phyloP scores from a whole-genome alignment of 805 yeast genomes.

The Priceomyces castillae region DNA sequence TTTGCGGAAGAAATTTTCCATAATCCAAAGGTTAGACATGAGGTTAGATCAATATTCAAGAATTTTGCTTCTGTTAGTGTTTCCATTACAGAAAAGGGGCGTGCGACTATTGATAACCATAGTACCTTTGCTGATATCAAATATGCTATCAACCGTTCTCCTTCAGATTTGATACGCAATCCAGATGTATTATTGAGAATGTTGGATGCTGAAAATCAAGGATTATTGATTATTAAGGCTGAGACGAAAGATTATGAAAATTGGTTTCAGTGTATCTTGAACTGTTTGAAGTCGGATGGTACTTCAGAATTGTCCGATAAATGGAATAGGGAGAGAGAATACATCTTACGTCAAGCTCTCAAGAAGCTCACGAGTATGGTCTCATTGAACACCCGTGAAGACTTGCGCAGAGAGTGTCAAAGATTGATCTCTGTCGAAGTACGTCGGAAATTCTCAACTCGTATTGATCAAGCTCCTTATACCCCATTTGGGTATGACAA shows the following conservation, averaged over 20 bases:
- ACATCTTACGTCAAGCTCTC: conserved; percentile 64
- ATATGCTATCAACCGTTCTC: conserved; percentile 79
- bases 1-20: conserved; percentile 77
- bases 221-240: conserved; percentile 66
- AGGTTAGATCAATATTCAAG: conserved; percentile 61
- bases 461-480: conserved; percentile 90
- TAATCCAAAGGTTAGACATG: conserved; percentile 75
- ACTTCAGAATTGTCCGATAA: conserved; percentile 68
- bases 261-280: conserved; percentile 42
- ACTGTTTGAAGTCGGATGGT: conserved; percentile 69
- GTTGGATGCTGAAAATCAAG: conserved; percentile 85
- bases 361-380: conserved; percentile 65
- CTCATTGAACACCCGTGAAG: conserved; percentile 77
- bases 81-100: conserved; percentile 71
- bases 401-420: conserved; percentile 72
- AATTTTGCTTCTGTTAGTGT: conserved; percentile 68
- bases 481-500: conserved; percentile 73
- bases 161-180: conserved; percentile 64
- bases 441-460: conserved; percentile 64
- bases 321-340: conserved; percentile 79
- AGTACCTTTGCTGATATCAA: conserved; percentile 87
- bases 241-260: conserved; percentile 44
- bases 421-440: conserved; percentile 65
- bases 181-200: conserved; percentile 87
- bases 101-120: conserved; percentile 68